Evolutionary conservation across 208 protist species (phyloP).

Genomic region (Leishmania major): DNA sequence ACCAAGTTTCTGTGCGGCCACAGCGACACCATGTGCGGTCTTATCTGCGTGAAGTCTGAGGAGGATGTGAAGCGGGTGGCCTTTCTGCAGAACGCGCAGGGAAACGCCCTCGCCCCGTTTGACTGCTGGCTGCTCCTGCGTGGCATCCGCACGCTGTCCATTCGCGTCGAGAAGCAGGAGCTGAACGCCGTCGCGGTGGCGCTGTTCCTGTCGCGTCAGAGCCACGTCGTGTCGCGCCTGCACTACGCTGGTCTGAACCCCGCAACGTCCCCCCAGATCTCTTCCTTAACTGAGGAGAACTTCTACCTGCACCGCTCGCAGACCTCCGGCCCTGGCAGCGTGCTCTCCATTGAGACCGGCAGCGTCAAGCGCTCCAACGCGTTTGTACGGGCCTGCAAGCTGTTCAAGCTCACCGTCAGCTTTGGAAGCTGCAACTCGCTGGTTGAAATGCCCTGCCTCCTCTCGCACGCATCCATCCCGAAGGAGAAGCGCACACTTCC

Average conservation of each 20-base stretch:
- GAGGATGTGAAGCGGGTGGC: constrained; percentile 67
- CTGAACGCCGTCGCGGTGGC: constrained; percentile 90
- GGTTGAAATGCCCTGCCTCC: constrained; percentile 91
- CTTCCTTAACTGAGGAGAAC: constrained; percentile 70
- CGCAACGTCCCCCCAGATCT: constrained; percentile 55
- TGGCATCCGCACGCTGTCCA: constrained; percentile 94
- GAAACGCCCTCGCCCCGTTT: constrained; percentile 92
- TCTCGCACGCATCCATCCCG: constrained; percentile 96
- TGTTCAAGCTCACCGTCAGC: constrained; percentile 94
- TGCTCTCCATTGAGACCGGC: constrained; percentile 82
- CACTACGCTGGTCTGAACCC: constrained; percentile 94
- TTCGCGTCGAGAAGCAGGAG: constrained; percentile 93
- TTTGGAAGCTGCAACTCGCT: constrained; percentile 95
- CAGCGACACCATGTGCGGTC: constrained; percentile 93
- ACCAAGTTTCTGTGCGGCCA: constrained; percentile 98
- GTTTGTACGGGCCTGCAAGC: constrained; percentile 81
- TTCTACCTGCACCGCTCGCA: constrained; percentile 75
- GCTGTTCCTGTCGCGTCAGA: constrained; percentile 64
- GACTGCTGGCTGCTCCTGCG: constrained; percentile 95
- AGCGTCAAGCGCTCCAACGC: constrained; percentile 53
- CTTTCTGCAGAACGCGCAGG: constrained; percentile 94
- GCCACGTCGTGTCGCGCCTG: constrained; percentile 76
- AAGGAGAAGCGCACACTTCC: constrained; percentile 85
- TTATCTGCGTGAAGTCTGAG: constrained; percentile 69
- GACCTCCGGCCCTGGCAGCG: constrained; percentile 57